Base-by-base conservation (phyloP, 208 protist genomes). In the Acanthamoeba royreba region DNA sequence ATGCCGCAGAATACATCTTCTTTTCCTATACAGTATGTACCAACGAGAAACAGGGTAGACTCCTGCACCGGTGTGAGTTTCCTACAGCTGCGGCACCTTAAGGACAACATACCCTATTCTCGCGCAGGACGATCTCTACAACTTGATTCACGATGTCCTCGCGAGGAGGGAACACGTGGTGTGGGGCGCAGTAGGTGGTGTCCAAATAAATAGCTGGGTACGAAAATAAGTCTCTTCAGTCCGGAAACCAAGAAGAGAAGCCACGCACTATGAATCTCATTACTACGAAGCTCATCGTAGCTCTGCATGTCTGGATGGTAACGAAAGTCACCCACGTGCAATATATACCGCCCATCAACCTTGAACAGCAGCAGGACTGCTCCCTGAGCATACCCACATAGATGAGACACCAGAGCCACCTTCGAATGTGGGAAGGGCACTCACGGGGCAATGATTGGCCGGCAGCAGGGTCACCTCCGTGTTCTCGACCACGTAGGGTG, bases 1-100 rank as follows among this genome's bases (percentile, higher is more conserved):
- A 63, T 55, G 4, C 43, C 52, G 7, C 45, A 61, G 46, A 94
- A 94, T 28, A 95, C 77, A 4, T 91, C 52, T 33, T 95, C 94
- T 63, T 95, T 95, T 49, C 94, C 94, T n/a, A 95, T 94, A 9
- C 35, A 31, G 35, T 95, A 95, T 25, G 94, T 94, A 25, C 89
- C 94, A 3, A 92, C 58, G 19, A 95, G 11, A 42, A 93, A 88
- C n/a, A 95, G 46, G 0, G 61, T 87, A 4, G 46, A 42, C 28
- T 45, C 55, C 45, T 79, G 49, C 15, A 33, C 5, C n/a, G n/a
- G n/a, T n/a, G n/a, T n/a, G n/a, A n/a, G n/a, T n/a, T n/a, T n/a
- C n/a, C n/a, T n/a, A n/a, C n/a, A n/a, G n/a, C n/a, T n/a, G n/a
- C n/a, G n/a, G n/a, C n/a, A n/a, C n/a, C n/a, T n/a, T n/a, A n/a